A percentile compares a stretch with the other conserved stretches of the same genome.
Evolutionary conservation across 495 filamentous ascomycete genomes (phyloP).

Genomic region (Darksidea phi): DNA sequence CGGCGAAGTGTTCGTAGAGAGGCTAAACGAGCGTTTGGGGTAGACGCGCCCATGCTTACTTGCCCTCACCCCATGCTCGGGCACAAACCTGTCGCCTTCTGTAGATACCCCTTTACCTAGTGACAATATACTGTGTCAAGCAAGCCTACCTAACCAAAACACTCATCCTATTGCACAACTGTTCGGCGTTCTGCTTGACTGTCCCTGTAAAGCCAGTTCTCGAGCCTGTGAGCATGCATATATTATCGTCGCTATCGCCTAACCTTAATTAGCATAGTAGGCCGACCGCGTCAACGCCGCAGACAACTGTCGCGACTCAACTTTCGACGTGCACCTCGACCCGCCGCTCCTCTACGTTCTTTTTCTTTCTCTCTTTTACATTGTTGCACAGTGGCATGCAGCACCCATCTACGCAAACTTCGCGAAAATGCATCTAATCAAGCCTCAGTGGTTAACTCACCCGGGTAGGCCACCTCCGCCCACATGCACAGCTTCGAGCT

Average conservation of each 20-base stretch:
- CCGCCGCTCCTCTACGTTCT: not conserved
- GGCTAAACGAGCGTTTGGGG: too few relatives aligned
- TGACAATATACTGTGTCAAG: too few relatives aligned
- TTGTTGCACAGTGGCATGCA: conserved; percentile 14
- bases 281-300: conserved; percentile 8
- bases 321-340: not conserved
- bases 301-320: conserved; percentile 19
- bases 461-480: conserved; percentile 58
- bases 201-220: too few relatives aligned
- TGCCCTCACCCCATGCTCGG: too few relatives aligned
- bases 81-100: too few relatives aligned
- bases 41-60: too few relatives aligned
- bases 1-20: too few relatives aligned
- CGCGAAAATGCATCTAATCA: conserved; percentile 77
- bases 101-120: too few relatives aligned
- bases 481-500: conserved; percentile 10
- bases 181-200: too few relatives aligned
- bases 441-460: conserved; percentile 90
- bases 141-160: too few relatives aligned
- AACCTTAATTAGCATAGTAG: conserved; percentile 4
- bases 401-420: not conserved
- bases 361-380: not conserved
- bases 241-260: not conserved
- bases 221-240: too few relatives aligned
- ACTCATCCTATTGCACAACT: too few relatives aligned